These are phyloP conservation scores for Colletotrichum gigasporum DNA, from an alignment of 2,329 filamentous ascomycete species.

Conservation along the genomic window DNA sequence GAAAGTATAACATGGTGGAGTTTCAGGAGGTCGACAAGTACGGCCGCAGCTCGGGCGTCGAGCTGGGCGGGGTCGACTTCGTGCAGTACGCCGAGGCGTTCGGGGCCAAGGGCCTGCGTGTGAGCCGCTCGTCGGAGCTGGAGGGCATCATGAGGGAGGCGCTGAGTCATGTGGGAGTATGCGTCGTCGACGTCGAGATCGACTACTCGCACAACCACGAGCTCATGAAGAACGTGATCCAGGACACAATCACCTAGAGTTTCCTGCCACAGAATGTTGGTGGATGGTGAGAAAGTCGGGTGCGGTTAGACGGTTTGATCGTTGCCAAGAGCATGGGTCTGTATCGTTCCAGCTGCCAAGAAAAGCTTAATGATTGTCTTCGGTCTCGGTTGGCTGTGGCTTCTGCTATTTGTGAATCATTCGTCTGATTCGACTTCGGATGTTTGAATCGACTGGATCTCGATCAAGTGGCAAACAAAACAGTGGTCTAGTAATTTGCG, in stretches of 20 bases:
- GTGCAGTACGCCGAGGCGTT: slow-evolving; percentile 57
- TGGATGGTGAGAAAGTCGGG: not conserved
- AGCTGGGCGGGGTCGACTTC: slow-evolving; percentile 57
- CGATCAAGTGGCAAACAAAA: no score
- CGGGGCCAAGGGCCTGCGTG: slow-evolving; percentile 54
- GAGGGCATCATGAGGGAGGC: slow-evolving; percentile 54
- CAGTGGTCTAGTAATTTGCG: no score
- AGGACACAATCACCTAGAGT: slow-evolving; percentile 34
- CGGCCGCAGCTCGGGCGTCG: slow-evolving; percentile 52
- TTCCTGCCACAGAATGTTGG: not conserved
- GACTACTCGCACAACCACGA: slow-evolving; percentile 54
- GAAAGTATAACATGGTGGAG: slow-evolving; percentile 60
- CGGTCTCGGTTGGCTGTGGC: no score
- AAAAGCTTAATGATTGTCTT: not conserved
- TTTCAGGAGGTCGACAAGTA: slow-evolving; percentile 62
- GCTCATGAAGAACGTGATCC: slow-evolving; percentile 50
- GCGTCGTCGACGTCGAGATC: slow-evolving; percentile 55
- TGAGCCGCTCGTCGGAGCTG: slow-evolving; percentile 47
- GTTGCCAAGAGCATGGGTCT: not conserved
- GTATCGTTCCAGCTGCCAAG: not conserved
- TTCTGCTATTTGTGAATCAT: no score
- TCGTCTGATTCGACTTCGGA: no score
- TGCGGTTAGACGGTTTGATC: not conserved
- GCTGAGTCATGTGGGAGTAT: slow-evolving; percentile 50
- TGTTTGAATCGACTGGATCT: no score